Percentiles rank a stretch among this genome's conserved stretches.
Evolutionary conservation across 106 monocot species (phyloP).

Genomic region (Posidonia australis): DNA sequence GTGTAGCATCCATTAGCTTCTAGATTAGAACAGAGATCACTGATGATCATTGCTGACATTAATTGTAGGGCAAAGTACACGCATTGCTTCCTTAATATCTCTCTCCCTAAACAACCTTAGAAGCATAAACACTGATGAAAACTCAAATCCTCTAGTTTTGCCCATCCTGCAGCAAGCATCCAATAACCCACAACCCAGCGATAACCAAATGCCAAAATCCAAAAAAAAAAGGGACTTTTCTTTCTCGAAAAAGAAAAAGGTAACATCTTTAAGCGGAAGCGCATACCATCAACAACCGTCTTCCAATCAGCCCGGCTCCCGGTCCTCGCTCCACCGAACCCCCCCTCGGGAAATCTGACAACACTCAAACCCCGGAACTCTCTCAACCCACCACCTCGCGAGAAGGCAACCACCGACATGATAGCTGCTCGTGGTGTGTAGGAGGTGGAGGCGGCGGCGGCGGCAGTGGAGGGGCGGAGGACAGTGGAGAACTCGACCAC

Average conservation of each 20-base stretch:
- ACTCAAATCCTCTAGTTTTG: background rate
- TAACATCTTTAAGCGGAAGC: background rate
- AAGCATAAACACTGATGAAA: background rate
- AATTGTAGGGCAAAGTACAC: no score
- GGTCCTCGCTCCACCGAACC: background rate
- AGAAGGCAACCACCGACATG: background rate
- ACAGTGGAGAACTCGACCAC: background rate
- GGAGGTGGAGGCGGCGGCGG: background rate
- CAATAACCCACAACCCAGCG: background rate
- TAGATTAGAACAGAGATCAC: no score
- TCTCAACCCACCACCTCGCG: background rate
- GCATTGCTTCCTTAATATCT: background rate
- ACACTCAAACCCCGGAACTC: conserved; percentile 9
- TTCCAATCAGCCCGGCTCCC: background rate
- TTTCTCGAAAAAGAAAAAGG: background rate
- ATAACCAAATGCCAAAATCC: background rate
- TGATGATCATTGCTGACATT: no score
- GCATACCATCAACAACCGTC: background rate
- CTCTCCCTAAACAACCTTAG: background rate
- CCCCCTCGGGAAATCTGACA: background rate
- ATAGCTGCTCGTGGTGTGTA: background rate
- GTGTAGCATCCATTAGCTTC: no score
- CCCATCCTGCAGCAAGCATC: background rate
- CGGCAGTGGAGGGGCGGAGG: background rate
- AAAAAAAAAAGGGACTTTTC: background rate